Conservation (phyloP, 1,284 basidiomycete species). For the Coriolopsis trogii region DNA sequence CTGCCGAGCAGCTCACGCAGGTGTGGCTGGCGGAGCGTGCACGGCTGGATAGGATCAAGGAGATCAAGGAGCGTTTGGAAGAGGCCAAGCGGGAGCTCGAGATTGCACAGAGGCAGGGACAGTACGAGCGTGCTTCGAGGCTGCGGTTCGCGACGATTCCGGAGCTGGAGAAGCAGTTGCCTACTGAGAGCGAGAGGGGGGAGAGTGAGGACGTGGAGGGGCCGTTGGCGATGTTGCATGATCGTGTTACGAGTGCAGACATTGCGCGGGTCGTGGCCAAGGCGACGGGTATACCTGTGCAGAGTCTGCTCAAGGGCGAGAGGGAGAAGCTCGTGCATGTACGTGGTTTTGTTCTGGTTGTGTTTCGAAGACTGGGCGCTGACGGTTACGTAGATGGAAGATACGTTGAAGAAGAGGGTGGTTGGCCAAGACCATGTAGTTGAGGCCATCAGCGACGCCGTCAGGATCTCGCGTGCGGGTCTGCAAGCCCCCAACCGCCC, state of each 20-base stretch:
- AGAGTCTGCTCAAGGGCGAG: constrained; percentile 88
- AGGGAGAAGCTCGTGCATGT: constrained; percentile 90
- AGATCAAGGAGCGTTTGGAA: constrained; percentile 81
- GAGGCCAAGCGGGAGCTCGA: constrained; percentile 86
- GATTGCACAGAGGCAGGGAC: constrained; percentile 83
- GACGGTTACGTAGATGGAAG: constrained; percentile 72
- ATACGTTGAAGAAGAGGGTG: constrained; percentile 72
- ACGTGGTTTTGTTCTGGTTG: constrained; percentile 33
- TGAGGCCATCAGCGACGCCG: constrained; percentile 80
- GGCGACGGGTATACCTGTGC: constrained; percentile 90
- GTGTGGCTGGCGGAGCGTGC: constrained; percentile 84
- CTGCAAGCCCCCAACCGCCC: constrained; percentile 86
- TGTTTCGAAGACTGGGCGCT: constrained; percentile 2
- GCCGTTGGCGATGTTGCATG: constrained; percentile 73
- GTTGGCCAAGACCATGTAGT: constrained; percentile 91
- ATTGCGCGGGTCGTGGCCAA: constrained; percentile 90
- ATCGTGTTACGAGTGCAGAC: constrained; percentile 87
- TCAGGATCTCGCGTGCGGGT: constrained; percentile 89
- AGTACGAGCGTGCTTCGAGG: constrained; percentile 81
- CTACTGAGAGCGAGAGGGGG: constrained; percentile 56
- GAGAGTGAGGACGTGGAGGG: constrained; percentile 48
- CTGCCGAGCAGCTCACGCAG: constrained; percentile 64
- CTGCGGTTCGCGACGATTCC: constrained; percentile 88
- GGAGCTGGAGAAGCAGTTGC: constrained; percentile 75
- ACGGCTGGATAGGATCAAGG: constrained; percentile 78